Percentiles rank a stretch among this genome's conserved stretches.
Evolutionary conservation across 2,329 filamentous ascomycete species (phyloP).

Genomic region (Fusarium domesticum): DNA sequence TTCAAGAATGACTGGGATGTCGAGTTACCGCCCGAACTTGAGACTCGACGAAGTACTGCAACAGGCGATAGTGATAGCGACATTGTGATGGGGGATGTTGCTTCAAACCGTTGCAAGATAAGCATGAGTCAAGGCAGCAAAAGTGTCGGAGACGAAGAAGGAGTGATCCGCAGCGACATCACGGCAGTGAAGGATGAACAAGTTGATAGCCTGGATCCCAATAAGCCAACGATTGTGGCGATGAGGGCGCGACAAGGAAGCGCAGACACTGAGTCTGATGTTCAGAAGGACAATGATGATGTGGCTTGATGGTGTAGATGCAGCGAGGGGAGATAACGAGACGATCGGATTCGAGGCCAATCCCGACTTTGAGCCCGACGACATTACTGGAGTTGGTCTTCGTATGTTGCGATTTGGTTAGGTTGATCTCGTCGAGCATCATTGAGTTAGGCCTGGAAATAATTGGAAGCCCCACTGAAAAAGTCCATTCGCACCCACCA

Average conservation of each 20-base stretch:
- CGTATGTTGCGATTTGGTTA: too few species aligned
- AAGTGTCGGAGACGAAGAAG: conserved; percentile 1
- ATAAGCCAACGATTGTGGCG: neutral
- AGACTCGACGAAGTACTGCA: conserved; percentile 11
- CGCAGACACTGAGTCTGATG: conserved; percentile 7
- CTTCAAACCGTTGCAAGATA: conserved; percentile 2
- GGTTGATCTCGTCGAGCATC: too few species aligned
- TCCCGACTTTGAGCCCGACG: neutral
- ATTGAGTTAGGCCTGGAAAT: too few species aligned
- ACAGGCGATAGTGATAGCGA: conserved; percentile 5
- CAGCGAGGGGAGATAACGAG: too few species aligned
- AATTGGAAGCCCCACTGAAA: neutral
- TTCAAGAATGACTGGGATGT: conserved; percentile 50
- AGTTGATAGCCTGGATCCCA: neutral
- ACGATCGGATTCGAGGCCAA: too few species aligned
- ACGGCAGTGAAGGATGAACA: conserved; percentile 3
- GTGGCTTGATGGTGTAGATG: conserved; percentile 11
- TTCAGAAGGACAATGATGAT: neutral
- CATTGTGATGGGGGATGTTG: conserved; percentile 11
- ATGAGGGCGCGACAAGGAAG: conserved; percentile 1
- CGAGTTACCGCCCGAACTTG: conserved; percentile 37
- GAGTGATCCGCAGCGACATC: neutral
- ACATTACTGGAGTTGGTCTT: too few species aligned
- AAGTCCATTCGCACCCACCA: neutral
- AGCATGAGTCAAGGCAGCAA: neutral